Evolutionary conservation across 495 filamentous ascomycete species (phyloP).

Genomic region (Chaetomidium leptoderma): DNA sequence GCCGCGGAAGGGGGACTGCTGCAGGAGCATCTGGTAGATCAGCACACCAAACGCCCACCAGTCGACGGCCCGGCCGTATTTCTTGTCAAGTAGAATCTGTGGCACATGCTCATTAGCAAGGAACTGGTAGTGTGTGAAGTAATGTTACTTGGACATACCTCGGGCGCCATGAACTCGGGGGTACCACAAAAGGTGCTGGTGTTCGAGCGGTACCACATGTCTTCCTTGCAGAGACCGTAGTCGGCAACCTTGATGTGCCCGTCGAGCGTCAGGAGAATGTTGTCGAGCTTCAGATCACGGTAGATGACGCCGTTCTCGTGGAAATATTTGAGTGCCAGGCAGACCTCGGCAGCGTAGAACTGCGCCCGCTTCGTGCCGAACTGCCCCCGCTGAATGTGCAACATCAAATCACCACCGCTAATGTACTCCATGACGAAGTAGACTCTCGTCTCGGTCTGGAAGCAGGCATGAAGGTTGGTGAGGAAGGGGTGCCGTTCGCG

Average conservation of each 20-base stretch:
- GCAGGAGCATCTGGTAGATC: constrained; percentile 99
- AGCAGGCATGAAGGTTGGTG: constrained; percentile 92
- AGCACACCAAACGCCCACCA: constrained; percentile 99
- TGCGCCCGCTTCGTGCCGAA: constrained; percentile 95
- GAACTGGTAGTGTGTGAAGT: neutral
- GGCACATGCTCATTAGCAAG: constrained; percentile 1
- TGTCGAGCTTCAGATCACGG: constrained; percentile 98
- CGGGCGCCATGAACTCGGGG: constrained; percentile 98
- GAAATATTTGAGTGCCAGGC: constrained; percentile 97
- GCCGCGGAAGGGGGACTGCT: constrained; percentile 97
- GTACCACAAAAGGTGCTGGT: constrained; percentile 99
- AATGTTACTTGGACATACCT: constrained; percentile 57
- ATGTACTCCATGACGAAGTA: constrained; percentile 99
- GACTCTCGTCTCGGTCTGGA: constrained; percentile 97
- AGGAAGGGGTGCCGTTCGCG: constrained; percentile 97
- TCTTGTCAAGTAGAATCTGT: constrained; percentile 95
- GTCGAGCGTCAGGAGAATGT: constrained; percentile 92
- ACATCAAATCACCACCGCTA: constrained; percentile 96
- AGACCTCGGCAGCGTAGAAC: constrained; percentile 98
- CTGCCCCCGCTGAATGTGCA: constrained; percentile 95
- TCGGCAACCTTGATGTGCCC: constrained; percentile 98
- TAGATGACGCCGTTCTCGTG: constrained; percentile 99
- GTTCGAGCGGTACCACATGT: constrained; percentile 98
- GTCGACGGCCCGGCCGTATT: constrained; percentile 97
- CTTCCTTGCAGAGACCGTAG: constrained; percentile 98